phyloP scores from a whole-genome alignment of 805 yeast genomes.

The Wickerhamomyces strasburgensis region DNA sequence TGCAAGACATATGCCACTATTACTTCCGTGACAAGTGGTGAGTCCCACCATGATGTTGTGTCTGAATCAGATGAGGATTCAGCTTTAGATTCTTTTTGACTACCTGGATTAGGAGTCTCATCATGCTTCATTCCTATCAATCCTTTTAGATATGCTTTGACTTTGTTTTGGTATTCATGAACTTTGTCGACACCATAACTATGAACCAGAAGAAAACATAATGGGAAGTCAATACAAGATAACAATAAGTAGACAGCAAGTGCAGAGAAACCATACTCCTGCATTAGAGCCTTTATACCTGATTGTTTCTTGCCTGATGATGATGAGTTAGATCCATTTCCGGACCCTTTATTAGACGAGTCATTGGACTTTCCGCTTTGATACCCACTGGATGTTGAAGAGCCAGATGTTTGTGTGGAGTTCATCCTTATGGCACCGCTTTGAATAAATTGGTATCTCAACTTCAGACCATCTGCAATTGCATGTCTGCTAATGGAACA shows the following conservation, averaged over 20 bases:
- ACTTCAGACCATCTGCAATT: too few relatives aligned
- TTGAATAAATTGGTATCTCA: too few relatives aligned
- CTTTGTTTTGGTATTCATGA: constrained; percentile 55
- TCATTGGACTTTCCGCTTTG: neutral
- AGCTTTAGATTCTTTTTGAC: constrained; percentile 6
- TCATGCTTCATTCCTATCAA: constrained; percentile 50
- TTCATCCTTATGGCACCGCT: too few relatives aligned
- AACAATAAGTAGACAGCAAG: constrained; percentile 76
- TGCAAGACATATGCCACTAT: constrained; percentile 91
- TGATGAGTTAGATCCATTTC: neutral
- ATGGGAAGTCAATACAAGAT: constrained; percentile 73
- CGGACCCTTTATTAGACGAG: neutral
- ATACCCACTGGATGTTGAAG: neutral
- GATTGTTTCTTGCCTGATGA: constrained; percentile 15
- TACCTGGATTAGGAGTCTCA: constrained; percentile 20
- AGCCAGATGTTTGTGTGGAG: too few relatives aligned
- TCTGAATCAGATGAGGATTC: constrained; percentile 9
- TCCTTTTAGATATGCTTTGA: constrained; percentile 37
- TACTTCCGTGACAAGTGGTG: constrained; percentile 71
- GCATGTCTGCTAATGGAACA: neutral
- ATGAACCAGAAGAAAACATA: constrained; percentile 80
- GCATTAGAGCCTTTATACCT: constrained; percentile 56
- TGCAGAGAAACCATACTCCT: constrained; percentile 89
- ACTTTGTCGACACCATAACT: constrained; percentile 82
- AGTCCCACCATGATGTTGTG: constrained; percentile 19